Percentiles rank a stretch among this genome's conserved stretches.
Evolutionary conservation across 129 eudicot genomes (phyloP).

Genomic region (Flaveria linearis): DNA sequence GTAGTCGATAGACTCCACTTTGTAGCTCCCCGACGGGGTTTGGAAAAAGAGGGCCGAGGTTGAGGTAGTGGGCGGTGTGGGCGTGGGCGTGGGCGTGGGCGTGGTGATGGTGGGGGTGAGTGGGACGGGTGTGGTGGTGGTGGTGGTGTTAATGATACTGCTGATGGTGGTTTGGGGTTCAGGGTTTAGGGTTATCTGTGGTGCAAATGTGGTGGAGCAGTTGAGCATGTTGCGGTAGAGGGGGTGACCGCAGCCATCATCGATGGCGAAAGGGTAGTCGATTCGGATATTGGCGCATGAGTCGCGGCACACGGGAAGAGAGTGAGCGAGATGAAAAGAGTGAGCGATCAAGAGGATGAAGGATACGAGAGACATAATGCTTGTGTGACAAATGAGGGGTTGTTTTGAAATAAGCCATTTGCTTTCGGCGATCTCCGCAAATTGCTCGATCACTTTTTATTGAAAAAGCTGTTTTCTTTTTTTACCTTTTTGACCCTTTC

Average conservation of each 20-base stretch:
- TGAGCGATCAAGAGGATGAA: neutral
- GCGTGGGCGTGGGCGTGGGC: constrained; percentile 32
- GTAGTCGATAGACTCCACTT: constrained; percentile 78
- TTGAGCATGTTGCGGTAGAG: constrained; percentile 70
- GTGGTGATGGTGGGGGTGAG: constrained; percentile 55
- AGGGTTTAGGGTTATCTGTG: constrained; percentile 34
- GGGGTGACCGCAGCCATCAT: constrained; percentile 90
- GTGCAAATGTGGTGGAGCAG: constrained; percentile 57
- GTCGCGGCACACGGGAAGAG: constrained; percentile 56
- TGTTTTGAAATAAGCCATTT: no score
- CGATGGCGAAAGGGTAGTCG: constrained; percentile 78
- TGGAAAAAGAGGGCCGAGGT: constrained; percentile 58
- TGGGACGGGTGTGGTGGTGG: constrained; percentile 52
- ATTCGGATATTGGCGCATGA: constrained; percentile 66
- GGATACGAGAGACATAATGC: neutral
- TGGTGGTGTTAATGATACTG: constrained; percentile 46
- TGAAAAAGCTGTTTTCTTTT: no score
- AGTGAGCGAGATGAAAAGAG: constrained; percentile 22
- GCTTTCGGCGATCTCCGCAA: no score
- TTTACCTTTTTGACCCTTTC: no score
- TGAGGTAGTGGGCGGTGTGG: constrained; percentile 35
- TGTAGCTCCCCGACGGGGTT: constrained; percentile 89
- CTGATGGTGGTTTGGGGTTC: constrained; percentile 23
- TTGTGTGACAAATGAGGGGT: no score
- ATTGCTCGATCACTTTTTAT: no score